Evolutionary conservation across 768 basidiomycete genomes (phyloP).

Genomic region (Amanita jacksonii): DNA sequence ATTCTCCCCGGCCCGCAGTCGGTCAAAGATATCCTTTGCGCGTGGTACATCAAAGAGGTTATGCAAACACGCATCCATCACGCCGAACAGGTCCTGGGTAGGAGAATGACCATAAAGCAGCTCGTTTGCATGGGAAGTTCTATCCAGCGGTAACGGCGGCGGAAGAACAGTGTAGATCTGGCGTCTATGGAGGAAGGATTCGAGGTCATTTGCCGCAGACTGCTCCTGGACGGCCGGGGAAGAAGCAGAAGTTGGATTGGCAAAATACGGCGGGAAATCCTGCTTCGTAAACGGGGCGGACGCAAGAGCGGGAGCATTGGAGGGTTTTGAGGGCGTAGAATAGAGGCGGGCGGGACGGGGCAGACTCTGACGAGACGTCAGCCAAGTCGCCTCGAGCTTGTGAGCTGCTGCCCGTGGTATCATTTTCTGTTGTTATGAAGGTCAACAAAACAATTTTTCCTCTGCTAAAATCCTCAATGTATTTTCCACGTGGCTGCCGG

Average conservation of each 20-base stretch:
- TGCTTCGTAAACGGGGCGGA: constrained; percentile 27
- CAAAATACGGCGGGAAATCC: constrained; percentile 28
- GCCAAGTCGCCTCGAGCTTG: constrained; percentile 33
- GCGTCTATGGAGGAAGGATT: constrained; percentile 39
- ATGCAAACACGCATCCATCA: constrained; percentile 80
- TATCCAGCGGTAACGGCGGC: constrained; percentile 49
- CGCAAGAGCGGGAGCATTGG: constrained; percentile 44
- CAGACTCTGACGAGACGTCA: constrained; percentile 60
- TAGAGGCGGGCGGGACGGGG: constrained; percentile 64
- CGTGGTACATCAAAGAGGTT: constrained; percentile 68
- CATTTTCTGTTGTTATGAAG: constrained; percentile 24
- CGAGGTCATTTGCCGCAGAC: constrained; percentile 27
- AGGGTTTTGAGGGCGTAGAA: constrained; percentile 52
- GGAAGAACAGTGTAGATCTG: constrained; percentile 52
- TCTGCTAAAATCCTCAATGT: too few species aligned
- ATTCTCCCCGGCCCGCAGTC: constrained; percentile 32
- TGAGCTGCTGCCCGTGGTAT: constrained; percentile 29
- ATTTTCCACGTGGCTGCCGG: too few species aligned
- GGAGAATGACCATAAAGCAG: constrained; percentile 55
- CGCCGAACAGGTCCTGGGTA: constrained; percentile 59
- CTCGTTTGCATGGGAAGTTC: constrained; percentile 29
- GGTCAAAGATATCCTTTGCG: constrained; percentile 64
- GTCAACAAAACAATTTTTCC: too few species aligned
- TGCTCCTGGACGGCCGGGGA: constrained; percentile 10
- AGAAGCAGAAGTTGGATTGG: not conserved